These are phyloP conservation scores for Saccharomycopsis fibuligera DNA, from an alignment of 805 yeast species.

Conservation along the genomic window DNA sequence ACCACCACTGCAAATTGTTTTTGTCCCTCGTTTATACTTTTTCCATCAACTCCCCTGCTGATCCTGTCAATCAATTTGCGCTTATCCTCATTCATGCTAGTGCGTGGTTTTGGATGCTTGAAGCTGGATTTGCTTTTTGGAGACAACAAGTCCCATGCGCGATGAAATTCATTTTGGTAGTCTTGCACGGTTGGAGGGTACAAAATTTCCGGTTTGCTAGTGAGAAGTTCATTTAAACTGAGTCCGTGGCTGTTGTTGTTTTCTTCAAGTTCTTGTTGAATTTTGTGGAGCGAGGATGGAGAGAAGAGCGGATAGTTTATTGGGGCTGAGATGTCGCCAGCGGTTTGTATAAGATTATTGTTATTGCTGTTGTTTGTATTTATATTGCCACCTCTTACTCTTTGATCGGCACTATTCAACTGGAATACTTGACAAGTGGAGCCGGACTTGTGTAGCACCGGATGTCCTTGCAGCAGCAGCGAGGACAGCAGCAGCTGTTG, in stretches of 20 bases:
- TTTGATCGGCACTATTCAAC: background rate
- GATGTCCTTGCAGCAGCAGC: constrained; percentile 1
- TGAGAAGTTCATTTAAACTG: constrained; percentile 8
- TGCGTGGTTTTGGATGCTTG: constrained; percentile 70
- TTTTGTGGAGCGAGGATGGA: constrained; percentile 7
- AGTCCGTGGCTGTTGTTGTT: background rate
- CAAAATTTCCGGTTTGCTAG: constrained; percentile 21
- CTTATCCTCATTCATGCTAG: constrained; percentile 47
- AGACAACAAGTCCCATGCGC: constrained; percentile 60
- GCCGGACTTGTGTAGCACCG: constrained; percentile 7
- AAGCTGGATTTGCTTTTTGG: constrained; percentile 56
- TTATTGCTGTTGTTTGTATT: background rate
- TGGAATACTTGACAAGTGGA: constrained; percentile 8
- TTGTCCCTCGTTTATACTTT: constrained; percentile 53
- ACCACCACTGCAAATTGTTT: constrained; percentile 63
- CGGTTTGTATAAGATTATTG: background rate
- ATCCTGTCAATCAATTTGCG: constrained; percentile 60
- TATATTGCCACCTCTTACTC: too few relatives aligned
- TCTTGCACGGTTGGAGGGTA: constrained; percentile 51
- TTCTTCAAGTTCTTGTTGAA: constrained; percentile 10
- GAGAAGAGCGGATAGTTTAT: constrained; percentile 18
- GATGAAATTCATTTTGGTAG: constrained; percentile 56
- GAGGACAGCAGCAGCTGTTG: background rate
- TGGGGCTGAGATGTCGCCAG: background rate
- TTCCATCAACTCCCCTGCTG: constrained; percentile 78